Base-by-base conservation (phyloP, 306 rosid genomes). In the Medicago ruthenica region DNA sequence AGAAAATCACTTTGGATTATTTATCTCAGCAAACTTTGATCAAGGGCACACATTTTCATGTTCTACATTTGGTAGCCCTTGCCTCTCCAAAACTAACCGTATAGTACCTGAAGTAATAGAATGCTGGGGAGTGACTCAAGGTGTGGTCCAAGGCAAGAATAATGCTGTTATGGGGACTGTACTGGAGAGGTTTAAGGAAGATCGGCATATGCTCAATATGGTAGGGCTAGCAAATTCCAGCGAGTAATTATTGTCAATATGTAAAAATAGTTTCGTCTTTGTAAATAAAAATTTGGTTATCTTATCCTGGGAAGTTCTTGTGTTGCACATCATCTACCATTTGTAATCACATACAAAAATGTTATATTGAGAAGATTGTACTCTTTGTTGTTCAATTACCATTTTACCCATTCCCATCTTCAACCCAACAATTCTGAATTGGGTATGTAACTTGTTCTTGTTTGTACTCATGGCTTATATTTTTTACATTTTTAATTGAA, bases 141-240 rank as follows among this genome's bases (percentile, higher is more conserved):
- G 76, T 74, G 62, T 66, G 21, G 84, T 59, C 50, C 89, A 89
- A 67, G 86, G 67, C 75, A 85, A 74, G 78, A 79, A 82, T 16
- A 87, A 63, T 21, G 78, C 77, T 0, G 65, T 48, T 1, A 92
- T 86, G 77, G 86, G 88, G 8, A 83, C 66, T 37, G 48, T 95
- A 48, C 83, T 95, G 10, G 97, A 92, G 42, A 87, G 98, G 79
- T 90, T 85, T 68, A 92, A 95, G 89, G 97, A 95, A 71, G 98
- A 92, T 64, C 86, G 92, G 22, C 77, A 71, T 17, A 82, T 82
- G 85, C 82, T 82, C 66, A 92, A 90, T 67, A 79, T 95, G 97
- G 95, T 92, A 39, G 98, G 97, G n/a, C 87, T 92, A 13, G 97
- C 98, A 14, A 92, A 90, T 84, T 83, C 97, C 6, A 90, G 97